phyloP scores from a whole-genome alignment of 352 stramenopile genomes.

The Globisporangium splendens region DNA sequence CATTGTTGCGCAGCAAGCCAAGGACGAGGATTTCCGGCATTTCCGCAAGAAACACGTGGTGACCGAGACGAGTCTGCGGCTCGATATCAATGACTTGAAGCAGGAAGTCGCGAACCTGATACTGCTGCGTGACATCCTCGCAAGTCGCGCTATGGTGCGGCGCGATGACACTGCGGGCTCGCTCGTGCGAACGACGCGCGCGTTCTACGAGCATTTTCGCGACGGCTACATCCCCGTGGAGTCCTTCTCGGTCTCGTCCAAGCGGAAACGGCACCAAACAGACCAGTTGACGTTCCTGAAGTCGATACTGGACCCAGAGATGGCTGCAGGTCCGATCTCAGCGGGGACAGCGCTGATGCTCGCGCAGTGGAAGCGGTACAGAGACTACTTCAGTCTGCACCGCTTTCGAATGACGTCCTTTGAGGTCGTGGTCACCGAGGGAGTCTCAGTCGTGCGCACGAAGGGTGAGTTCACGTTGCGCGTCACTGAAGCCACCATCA shows the following conservation, averaged over 20 bases:
- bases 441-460: slow-evolving; percentile 7
- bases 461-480: slow-evolving; percentile 8
- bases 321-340: slow-evolving; percentile 8
- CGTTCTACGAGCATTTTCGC: slow-evolving; percentile 8
- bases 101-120: slow-evolving; percentile 19
- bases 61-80: slow-evolving; percentile 7
- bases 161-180: slow-evolving; percentile 9
- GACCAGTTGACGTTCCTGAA: slow-evolving; percentile 11
- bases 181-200: slow-evolving; percentile 9
- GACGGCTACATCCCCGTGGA: slow-evolving; percentile 8
- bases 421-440: slow-evolving; percentile 6
- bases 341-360: slow-evolving; percentile 6
- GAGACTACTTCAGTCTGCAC: slow-evolving; percentile 4
- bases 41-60: slow-evolving; percentile 13
- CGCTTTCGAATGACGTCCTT: slow-evolving; percentile 6
- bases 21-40: slow-evolving; percentile 4
- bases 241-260: not conserved
- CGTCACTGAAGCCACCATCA: slow-evolving; percentile 3
- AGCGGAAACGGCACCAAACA: slow-evolving; percentile 4
- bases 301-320: slow-evolving; percentile 8
- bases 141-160: slow-evolving; percentile 11
- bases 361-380: slow-evolving; percentile 13
- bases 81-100: slow-evolving; percentile 25
- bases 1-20: not conserved
- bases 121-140: slow-evolving; percentile 14